Percentiles rank a stretch among this genome's conserved stretches.
Evolutionary conservation across 306 rosid genomes (phyloP).

Genomic region (Echinosophora koreensis): DNA sequence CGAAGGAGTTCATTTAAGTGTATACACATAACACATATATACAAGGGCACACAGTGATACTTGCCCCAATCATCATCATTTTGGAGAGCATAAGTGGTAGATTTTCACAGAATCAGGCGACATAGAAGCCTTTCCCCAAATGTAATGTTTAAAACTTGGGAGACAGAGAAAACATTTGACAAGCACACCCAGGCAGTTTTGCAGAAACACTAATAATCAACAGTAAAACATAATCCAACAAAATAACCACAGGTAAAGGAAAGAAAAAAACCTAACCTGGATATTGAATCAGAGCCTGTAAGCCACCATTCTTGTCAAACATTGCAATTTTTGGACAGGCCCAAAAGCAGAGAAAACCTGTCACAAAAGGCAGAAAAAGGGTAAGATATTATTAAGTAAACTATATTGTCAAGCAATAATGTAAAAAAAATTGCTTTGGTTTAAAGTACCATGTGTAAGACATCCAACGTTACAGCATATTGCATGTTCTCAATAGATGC

Average conservation of each 20-base stretch:
- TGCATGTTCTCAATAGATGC: conserved; percentile 99
- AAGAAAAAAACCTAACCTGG: conserved; percentile 72
- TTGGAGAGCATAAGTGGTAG: conserved; percentile 8
- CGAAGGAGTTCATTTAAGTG: conserved; percentile 18
- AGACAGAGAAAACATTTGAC: conserved; percentile 11
- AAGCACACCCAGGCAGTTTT: conserved; percentile 33
- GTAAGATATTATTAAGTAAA: conserved; percentile 36
- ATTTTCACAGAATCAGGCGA: conserved; percentile 24
- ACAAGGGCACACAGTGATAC: neutral
- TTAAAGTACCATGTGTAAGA: conserved; percentile 81
- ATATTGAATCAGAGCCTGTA: conserved; percentile 95
- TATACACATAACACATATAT: neutral
- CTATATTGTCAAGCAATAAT: conserved; percentile 24
- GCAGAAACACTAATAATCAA: conserved; percentile 18
- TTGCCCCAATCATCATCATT: conserved; percentile 15
- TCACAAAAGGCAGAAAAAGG: neutral
- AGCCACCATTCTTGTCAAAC: conserved; percentile 98
- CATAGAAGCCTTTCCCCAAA: neutral
- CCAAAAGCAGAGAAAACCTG: conserved; percentile 98
- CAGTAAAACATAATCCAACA: conserved; percentile 13
- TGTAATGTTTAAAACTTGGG: conserved; percentile 15
- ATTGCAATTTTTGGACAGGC: conserved; percentile 94
- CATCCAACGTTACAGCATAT: conserved; percentile 97
- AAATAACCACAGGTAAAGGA: conserved; percentile 13
- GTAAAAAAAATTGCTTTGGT: neutral